Evolutionary conservation across 2,329 filamentous ascomycete genomes (phyloP).

Genomic region (Xylariaceae sp.): DNA sequence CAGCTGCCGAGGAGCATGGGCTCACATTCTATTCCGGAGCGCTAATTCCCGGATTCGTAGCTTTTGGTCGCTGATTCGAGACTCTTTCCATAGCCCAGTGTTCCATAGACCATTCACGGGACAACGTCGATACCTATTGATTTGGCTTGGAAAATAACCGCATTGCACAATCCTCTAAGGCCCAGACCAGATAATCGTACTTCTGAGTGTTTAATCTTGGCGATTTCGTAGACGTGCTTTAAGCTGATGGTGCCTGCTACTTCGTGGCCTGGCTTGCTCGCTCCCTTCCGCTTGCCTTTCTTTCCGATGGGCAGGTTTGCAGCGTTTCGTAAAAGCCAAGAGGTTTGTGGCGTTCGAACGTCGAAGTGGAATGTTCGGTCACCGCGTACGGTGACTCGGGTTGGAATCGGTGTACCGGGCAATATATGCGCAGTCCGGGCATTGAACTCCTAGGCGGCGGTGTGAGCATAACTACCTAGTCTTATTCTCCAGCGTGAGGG

Average conservation of each 20-base stretch:
- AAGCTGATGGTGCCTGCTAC: slow-evolving; percentile 78
- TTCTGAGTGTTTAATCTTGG: slow-evolving; percentile 86
- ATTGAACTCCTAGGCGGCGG: slow-evolving; percentile 76
- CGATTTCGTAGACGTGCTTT: slow-evolving; percentile 97
- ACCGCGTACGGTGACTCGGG: slow-evolving; percentile 83
- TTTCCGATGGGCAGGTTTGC: slow-evolving; percentile 66
- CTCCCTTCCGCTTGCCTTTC: slow-evolving; percentile 74
- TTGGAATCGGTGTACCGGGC: slow-evolving; percentile 79
- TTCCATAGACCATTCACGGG: slow-evolving; percentile 31
- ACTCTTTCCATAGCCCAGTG: not conserved
- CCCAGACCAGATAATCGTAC: slow-evolving; percentile 65
- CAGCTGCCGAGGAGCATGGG: not conserved
- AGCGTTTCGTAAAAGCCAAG: slow-evolving; percentile 79
- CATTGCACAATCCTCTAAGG: slow-evolving; percentile 65
- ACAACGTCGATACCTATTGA: slow-evolving; percentile 69
- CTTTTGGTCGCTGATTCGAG: not conserved
- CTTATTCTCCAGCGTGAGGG: slow-evolving; percentile 7
- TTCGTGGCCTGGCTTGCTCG: slow-evolving; percentile 68
- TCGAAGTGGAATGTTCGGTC: slow-evolving; percentile 94
- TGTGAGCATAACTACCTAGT: slow-evolving; percentile 12
- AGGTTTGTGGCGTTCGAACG: slow-evolving; percentile 88
- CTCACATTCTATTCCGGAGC: not conserved
- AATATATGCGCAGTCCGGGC: slow-evolving; percentile 82
- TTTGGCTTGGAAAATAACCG: slow-evolving; percentile 68
- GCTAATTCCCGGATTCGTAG: not conserved